A percentile compares a stretch with the other conserved stretches of the same genome.
phyloP scores from a whole-genome alignment of 2,329 filamentous ascomycete genomes.

The Xylariaceae sp. region DNA sequence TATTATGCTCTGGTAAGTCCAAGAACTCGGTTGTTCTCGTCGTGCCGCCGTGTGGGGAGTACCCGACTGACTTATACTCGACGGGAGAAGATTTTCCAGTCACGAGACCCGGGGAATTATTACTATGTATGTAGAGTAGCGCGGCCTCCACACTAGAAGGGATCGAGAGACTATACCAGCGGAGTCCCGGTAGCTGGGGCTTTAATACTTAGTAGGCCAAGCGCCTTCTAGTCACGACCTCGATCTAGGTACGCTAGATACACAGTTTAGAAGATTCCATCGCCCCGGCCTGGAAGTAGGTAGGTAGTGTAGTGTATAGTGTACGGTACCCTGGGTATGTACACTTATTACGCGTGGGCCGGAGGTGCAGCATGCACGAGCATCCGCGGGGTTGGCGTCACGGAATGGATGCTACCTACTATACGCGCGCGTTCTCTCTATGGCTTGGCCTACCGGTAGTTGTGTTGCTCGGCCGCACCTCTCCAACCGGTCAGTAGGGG shows the following conservation, averaged over 20 bases:
- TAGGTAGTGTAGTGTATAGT: too few relatives aligned
- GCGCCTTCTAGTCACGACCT: background rate
- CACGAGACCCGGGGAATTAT: conserved; percentile 5
- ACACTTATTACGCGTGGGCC: too few relatives aligned
- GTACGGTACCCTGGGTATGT: too few relatives aligned
- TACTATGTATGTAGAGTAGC: too few relatives aligned
- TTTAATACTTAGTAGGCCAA: conserved; percentile 15
- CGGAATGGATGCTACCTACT: background rate
- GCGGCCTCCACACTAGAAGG: conserved; percentile 12
- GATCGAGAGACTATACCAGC: conserved; percentile 3
- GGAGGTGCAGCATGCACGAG: background rate
- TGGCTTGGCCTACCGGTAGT: background rate
- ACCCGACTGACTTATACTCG: background rate
- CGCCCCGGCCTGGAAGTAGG: background rate
- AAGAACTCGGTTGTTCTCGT: background rate
- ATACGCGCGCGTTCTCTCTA: background rate
- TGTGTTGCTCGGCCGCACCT: background rate
- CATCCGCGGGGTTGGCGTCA: background rate
- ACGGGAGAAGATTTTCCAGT: background rate
- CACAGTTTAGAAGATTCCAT: background rate
- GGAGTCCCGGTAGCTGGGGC: conserved; percentile 13
- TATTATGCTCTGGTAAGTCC: background rate
- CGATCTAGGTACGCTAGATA: background rate
- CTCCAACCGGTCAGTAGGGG: background rate
- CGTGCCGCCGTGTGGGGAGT: background rate